Evolutionary conservation across 805 yeast genomes (phyloP).

Genomic region (Candida nitratophila): DNA sequence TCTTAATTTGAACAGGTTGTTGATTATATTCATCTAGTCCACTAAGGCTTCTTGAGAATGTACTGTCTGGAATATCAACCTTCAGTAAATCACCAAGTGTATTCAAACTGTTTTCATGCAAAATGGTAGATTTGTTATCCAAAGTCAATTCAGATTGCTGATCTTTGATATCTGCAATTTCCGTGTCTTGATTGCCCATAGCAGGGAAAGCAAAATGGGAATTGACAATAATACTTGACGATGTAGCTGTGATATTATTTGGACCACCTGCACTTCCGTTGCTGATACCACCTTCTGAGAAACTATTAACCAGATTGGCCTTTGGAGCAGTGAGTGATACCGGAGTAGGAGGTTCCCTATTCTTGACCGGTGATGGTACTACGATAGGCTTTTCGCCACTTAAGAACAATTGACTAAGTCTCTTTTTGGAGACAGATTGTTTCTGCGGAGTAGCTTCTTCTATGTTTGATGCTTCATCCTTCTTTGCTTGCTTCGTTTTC

Average conservation of each 20-base stretch:
- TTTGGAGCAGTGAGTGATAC: neutral
- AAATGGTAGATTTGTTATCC: neutral
- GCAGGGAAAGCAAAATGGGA: constrained; percentile 27
- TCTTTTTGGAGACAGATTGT: constrained; percentile 1
- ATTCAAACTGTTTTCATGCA: constrained; percentile 1
- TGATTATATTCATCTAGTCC: neutral
- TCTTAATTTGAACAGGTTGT: neutral
- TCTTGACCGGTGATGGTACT: neutral
- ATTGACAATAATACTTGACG: constrained; percentile 22
- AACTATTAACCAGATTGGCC: too few species aligned
- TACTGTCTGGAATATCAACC: neutral
- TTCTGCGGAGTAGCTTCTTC: neutral
- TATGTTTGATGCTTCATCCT: neutral
- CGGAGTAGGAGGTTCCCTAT: neutral
- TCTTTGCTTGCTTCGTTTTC: neutral
- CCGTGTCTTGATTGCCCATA: neutral
- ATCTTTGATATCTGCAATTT: neutral
- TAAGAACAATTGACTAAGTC: constrained; percentile 3
- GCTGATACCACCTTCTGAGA: neutral
- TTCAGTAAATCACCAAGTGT: neutral
- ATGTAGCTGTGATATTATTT: constrained; percentile 3
- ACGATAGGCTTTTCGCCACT: constrained; percentile 1
- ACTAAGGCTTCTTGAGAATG: neutral
- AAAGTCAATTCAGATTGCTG: neutral
- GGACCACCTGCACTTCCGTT: neutral